These are phyloP conservation scores for Colletotrichum melonis DNA, from an alignment of 2,329 filamentous ascomycete species.

Conservation along the genomic window DNA sequence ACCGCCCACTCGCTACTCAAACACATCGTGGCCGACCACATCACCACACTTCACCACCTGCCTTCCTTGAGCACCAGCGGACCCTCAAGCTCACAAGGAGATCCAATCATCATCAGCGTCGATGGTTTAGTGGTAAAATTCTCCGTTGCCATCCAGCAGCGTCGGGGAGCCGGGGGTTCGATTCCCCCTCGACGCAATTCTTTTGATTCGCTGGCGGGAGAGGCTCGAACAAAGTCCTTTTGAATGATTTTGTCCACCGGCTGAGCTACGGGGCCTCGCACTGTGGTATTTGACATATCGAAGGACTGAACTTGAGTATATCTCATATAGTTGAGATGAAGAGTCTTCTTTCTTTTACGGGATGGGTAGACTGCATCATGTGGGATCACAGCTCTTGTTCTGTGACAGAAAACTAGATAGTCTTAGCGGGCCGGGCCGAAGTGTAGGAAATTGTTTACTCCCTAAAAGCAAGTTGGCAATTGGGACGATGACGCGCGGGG, in stretches of 20 bases:
- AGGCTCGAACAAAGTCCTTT: too few relatives aligned
- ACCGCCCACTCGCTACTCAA: too few relatives aligned
- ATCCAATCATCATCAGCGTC: not conserved
- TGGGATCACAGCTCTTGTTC: not conserved
- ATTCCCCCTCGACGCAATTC: conserved; percentile 12
- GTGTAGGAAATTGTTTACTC: not conserved
- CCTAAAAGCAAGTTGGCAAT: not conserved
- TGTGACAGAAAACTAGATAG: too few relatives aligned
- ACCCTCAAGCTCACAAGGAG: fast-evolving
- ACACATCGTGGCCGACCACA: too few relatives aligned
- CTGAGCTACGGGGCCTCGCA: too few relatives aligned
- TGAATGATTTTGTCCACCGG: fast-evolving
- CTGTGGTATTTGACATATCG: too few relatives aligned
- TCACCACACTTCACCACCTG: too few relatives aligned
- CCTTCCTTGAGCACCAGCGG: too few relatives aligned
- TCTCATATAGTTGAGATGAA: not conserved
- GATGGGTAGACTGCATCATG: not conserved
- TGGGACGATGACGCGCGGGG: not conserved
- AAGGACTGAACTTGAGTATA: too few relatives aligned
- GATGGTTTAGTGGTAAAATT: conserved; percentile 24
- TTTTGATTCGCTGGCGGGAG: not conserved
- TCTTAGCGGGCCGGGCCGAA: not conserved
- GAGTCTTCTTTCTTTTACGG: not conserved
- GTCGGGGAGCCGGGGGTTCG: conserved; percentile 24
- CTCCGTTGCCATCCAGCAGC: conserved; percentile 20